These are phyloP conservation scores for Puccinia coronata DNA, from an alignment of 1,284 basidiomycete genomes.

Conservation along the genomic window DNA sequence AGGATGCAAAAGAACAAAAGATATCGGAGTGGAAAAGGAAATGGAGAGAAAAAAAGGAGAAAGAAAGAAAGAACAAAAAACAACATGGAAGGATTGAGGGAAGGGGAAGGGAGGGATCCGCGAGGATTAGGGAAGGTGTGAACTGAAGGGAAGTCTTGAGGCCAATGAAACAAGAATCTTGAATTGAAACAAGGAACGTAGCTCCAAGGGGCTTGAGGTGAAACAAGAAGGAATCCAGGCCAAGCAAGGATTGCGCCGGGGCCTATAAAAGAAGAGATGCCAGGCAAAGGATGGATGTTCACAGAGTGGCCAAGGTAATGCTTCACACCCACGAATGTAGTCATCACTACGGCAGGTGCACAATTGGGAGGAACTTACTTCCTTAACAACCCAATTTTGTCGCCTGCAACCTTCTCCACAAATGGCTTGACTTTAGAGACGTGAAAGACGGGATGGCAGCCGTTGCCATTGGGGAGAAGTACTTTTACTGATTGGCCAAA, in stretches of 20 bases:
- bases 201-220: not conserved
- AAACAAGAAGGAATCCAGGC: not conserved
- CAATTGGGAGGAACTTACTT: slow-evolving; percentile 29
- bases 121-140: no score
- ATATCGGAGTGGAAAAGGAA: not conserved
- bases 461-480: not conserved
- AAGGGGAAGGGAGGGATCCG: no score
- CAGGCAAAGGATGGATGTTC: not conserved
- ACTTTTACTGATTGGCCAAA: not conserved
- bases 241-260: no score
- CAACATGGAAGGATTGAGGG: no score
- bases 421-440: slow-evolving; percentile 4
- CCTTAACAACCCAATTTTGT: not conserved
- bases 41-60: not conserved
- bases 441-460: not conserved
- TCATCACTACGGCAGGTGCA: not conserved
- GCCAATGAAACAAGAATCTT: no score
- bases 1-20: no score
- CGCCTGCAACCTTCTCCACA: not conserved
- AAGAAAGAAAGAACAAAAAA: not conserved
- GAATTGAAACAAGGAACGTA: no score
- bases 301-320: not conserved
- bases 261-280: no score
- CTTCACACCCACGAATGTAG: not conserved
- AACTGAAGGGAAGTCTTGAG: no score